A percentile compares a stretch with the other conserved stretches of the same genome.
phyloP scores from a whole-genome alignment of 805 yeast species.

The Metschnikowia aberdeeniae region DNA sequence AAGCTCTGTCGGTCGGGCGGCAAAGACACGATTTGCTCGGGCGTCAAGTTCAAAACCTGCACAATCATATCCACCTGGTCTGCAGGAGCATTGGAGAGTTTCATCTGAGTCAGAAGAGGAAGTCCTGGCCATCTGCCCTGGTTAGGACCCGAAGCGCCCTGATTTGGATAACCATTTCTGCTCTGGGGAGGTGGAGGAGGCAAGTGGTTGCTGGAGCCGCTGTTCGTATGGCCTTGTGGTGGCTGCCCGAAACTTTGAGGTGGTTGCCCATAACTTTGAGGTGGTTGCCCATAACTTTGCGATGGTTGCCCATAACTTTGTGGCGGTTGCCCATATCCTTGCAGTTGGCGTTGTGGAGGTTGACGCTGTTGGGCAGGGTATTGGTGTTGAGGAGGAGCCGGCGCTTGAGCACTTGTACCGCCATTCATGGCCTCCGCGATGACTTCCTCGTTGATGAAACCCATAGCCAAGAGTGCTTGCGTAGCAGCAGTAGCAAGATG shows the following conservation, averaged over 20 bases:
- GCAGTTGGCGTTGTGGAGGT: background rate
- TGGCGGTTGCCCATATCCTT: constrained; percentile 1
- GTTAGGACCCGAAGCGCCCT: background rate
- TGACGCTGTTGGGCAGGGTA: constrained; percentile 2
- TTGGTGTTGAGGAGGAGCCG: constrained; percentile 12
- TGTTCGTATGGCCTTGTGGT: constrained; percentile 2
- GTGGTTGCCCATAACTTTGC: background rate
- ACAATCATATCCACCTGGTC: constrained; percentile 56
- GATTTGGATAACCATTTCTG: background rate
- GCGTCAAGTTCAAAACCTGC: constrained; percentile 48
- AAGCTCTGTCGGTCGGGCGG: constrained; percentile 51
- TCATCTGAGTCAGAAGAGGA: constrained; percentile 46
- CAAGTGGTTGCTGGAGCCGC: constrained; percentile 1
- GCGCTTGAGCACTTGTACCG: constrained; percentile 17
- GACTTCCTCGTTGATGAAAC: constrained; percentile 65
- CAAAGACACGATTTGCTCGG: constrained; percentile 45
- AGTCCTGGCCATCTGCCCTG: constrained; percentile 42
- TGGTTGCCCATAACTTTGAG: constrained; percentile 6
- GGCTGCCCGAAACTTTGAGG: background rate
- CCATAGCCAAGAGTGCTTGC: constrained; percentile 74
- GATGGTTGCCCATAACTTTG: background rate
- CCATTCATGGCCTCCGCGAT: constrained; percentile 52
- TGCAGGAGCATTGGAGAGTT: constrained; percentile 48
- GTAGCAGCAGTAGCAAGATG: constrained; percentile 63
- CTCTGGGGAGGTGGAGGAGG: background rate